phyloP scores from a whole-genome alignment of 2,329 filamentous ascomycete genomes.

The Tolypocladium album region DNA sequence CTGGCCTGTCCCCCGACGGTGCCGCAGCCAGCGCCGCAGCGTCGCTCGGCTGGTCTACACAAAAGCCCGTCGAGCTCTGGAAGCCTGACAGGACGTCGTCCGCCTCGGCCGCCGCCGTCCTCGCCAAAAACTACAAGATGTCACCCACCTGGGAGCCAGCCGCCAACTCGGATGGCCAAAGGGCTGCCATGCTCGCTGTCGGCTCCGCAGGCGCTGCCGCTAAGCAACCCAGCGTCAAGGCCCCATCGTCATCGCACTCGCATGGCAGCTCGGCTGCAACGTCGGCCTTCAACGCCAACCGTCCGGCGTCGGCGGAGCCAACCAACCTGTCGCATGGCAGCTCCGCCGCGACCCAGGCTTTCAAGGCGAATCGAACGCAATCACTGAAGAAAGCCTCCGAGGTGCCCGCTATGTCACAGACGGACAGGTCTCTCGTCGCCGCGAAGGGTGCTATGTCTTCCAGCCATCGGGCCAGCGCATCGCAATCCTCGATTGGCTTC shows the following conservation, averaged over 20 bases:
- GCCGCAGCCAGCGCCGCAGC: conserved; percentile 66
- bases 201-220: conserved; percentile 23
- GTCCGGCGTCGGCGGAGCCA: conserved; percentile 8
- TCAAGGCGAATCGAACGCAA: conserved; percentile 20
- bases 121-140: conserved; percentile 32
- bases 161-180: conserved; percentile 55
- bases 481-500: conserved; percentile 1
- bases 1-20: conserved; percentile 44
- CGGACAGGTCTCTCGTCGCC: conserved; percentile 58
- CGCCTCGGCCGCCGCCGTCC: conserved; percentile 32
- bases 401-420: conserved; percentile 27
- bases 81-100: conserved; percentile 48
- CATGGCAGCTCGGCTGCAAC: conserved; percentile 56
- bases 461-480: conserved; percentile 7
- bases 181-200: conserved; percentile 60
- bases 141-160: conserved; percentile 50
- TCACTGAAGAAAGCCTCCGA: conserved; percentile 13
- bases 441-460: conserved; percentile 66
- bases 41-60: conserved; percentile 60
- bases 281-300: conserved; percentile 45
- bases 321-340: conserved; percentile 12
- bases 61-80: conserved; percentile 55
- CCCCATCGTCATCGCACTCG: conserved; percentile 7
- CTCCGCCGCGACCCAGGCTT: conserved; percentile 25
- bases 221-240: conserved; percentile 11